A percentile compares a stretch with the other conserved stretches of the same genome.
Conservation (phyloP, 768 basidiomycete genomes). For the Pisolithus orientalis region DNA sequence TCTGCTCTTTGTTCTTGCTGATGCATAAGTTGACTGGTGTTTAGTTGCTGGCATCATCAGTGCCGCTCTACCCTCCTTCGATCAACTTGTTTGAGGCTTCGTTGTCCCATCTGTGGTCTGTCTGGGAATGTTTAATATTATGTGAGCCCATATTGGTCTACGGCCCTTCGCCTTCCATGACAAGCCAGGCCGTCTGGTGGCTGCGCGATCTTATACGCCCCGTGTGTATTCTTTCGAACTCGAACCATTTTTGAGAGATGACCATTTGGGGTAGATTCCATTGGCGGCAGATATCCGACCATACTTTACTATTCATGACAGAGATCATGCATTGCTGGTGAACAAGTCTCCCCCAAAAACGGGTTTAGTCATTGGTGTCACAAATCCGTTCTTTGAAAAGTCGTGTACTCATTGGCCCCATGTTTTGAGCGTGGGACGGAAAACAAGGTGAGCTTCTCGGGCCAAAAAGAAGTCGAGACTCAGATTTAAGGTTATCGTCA, state of each 20-base stretch:
- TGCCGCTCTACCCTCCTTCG: conserved; percentile 53
- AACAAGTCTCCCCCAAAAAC: conserved; percentile 77
- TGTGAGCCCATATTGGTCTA: conserved; percentile 88
- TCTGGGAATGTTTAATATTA: conserved; percentile 91
- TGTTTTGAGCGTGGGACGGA: conserved; percentile 60
- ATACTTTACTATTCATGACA: conserved; percentile 95
- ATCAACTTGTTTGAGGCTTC: conserved; percentile 58
- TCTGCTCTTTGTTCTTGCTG: too few relatives aligned
- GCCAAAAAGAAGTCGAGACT: neutral
- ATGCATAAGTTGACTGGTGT: neutral
- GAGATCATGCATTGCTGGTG: conserved; percentile 68
- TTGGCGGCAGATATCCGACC: conserved; percentile 82
- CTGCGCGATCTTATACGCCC: conserved; percentile 82
- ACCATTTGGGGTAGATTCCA: conserved; percentile 52
- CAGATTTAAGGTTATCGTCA: conserved; percentile 1
- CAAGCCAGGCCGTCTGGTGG: conserved; percentile 91
- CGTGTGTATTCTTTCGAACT: conserved; percentile 35
- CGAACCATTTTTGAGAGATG: neutral
- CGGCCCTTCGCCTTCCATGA: conserved; percentile 69
- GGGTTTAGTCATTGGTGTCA: conserved; percentile 76
- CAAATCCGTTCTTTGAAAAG: conserved; percentile 81
- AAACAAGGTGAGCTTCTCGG: conserved; percentile 32
- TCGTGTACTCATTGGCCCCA: conserved; percentile 85
- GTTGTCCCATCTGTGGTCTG: conserved; percentile 66
- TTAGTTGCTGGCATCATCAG: conserved; percentile 64